Percentiles rank a stretch among this genome's conserved stretches.
These are phyloP conservation scores for Fusarium begoniae DNA, from an alignment of 2,329 filamentous ascomycete species.

Conservation along the genomic window DNA sequence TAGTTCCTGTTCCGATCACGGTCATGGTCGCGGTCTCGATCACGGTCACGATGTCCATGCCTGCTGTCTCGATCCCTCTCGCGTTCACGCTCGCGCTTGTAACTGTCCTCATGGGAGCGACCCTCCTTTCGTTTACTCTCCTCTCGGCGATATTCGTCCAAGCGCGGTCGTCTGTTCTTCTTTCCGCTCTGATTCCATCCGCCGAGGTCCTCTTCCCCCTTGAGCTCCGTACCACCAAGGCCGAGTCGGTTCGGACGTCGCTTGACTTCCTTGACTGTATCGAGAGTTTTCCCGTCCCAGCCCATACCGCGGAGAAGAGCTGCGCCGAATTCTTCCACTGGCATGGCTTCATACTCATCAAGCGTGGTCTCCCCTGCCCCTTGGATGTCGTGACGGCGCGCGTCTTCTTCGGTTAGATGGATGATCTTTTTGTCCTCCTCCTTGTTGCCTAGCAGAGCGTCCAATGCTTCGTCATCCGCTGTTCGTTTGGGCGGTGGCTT, in stretches of 20 bases:
- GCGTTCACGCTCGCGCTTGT: conserved; percentile 56
- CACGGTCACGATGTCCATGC: conserved; percentile 45
- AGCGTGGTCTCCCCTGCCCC: conserved; percentile 78
- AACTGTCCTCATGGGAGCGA: conserved; percentile 54
- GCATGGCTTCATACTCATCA: conserved; percentile 87
- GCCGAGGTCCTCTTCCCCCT: conserved; percentile 76
- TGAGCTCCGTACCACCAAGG: conserved; percentile 85
- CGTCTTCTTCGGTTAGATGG: conserved; percentile 68
- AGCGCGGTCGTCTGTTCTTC: conserved; percentile 53
- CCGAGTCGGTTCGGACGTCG: conserved; percentile 83
- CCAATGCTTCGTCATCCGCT: conserved; percentile 66
- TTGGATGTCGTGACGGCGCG: conserved; percentile 75
- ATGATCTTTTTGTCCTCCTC: conserved; percentile 62
- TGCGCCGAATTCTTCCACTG: conserved; percentile 93
- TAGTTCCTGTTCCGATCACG: conserved; percentile 32
- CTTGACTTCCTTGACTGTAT: conserved; percentile 69
- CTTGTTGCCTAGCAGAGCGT: conserved; percentile 70
- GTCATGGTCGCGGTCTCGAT: too few relatives aligned
- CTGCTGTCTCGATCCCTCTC: conserved; percentile 50
- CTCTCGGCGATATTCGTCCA: conserved; percentile 61
- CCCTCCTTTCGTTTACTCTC: conserved; percentile 56
- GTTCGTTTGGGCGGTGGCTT: conserved; percentile 24
- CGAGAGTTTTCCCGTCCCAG: conserved; percentile 78
- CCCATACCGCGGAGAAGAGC: conserved; percentile 93
- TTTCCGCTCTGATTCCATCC: conserved; percentile 79